Percentiles rank a stretch among this genome's conserved stretches.
Conservation (phyloP, 2,329 filamentous ascomycete genomes). For the Aspergillus jensenii region DNA sequence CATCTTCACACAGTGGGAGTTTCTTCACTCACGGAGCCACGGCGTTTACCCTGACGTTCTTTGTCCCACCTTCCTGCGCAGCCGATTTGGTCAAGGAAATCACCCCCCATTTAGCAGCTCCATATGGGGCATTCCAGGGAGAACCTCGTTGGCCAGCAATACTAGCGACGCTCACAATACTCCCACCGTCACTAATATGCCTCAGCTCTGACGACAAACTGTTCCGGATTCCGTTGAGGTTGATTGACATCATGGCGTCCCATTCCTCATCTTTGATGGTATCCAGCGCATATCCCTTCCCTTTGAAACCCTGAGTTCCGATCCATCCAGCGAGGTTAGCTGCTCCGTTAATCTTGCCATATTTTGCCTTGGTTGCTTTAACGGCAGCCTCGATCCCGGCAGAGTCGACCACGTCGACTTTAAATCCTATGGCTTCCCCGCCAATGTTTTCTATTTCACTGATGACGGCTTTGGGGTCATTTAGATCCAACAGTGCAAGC, state of each 20-base stretch:
- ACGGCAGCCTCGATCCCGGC: background rate
- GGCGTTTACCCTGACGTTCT: background rate
- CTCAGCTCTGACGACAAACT: background rate
- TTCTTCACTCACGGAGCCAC: background rate
- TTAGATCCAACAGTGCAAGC: constrained; percentile 19
- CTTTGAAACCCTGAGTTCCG: background rate
- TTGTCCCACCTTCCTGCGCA: background rate
- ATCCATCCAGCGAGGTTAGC: background rate
- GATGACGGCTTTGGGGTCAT: background rate
- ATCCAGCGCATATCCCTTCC: background rate
- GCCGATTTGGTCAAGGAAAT: background rate
- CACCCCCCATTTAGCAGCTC: background rate
- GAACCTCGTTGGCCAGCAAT: background rate
- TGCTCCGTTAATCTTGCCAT: background rate
- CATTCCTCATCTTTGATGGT: background rate
- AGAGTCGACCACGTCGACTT: background rate
- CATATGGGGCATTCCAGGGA: background rate
- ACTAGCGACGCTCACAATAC: background rate
- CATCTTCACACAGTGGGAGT: background rate
- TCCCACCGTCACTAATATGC: background rate
- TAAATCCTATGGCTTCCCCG: background rate
- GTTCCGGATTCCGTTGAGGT: background rate
- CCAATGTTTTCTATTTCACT: background rate
- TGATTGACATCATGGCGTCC: background rate
- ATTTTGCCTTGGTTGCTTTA: background rate